phyloP scores from a whole-genome alignment of 371 early-diverging fungal species.

The Mucor plumbeus region DNA sequence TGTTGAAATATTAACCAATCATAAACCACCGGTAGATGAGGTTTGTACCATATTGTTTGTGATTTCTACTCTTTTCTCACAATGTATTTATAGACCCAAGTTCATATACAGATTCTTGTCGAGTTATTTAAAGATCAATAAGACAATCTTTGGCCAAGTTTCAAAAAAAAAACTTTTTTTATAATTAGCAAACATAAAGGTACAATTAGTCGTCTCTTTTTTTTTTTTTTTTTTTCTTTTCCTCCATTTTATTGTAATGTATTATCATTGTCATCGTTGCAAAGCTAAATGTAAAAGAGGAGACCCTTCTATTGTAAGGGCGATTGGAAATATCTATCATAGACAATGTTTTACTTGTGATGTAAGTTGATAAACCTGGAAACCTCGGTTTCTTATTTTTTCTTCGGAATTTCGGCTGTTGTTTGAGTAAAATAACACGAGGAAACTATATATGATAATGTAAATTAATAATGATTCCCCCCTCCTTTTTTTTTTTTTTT shows the following conservation, averaged over 20 bases:
- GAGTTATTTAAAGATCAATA: not conserved
- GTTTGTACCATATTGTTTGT: slow-evolving; percentile 6
- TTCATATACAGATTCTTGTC: slow-evolving; percentile 14
- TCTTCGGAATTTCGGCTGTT: slow-evolving; percentile 4
- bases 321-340: slow-evolving; percentile 30
- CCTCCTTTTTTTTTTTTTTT: not conserved
- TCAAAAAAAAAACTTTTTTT: too few species aligned
- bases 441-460: not conserved
- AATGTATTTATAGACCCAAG: slow-evolving; percentile 15
- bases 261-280: slow-evolving; percentile 25
- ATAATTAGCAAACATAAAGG: not conserved
- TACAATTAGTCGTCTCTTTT: not conserved
- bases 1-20: slow-evolving; percentile 6
- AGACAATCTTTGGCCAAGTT: not conserved
- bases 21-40: slow-evolving; percentile 16
- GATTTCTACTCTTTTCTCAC: not conserved
- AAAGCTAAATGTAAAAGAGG: slow-evolving; percentile 19
- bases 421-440: slow-evolving; percentile 1
- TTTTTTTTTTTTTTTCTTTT: slow-evolving; percentile 1
- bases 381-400: not conserved
- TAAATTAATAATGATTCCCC: not conserved
- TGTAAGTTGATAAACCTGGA: slow-evolving; percentile 25
- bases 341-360: slow-evolving; percentile 33
- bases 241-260: not conserved
- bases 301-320: slow-evolving; percentile 25